Evolutionary conservation across 2,329 filamentous ascomycete species (phyloP).

Genomic region (Nemania sp.): DNA sequence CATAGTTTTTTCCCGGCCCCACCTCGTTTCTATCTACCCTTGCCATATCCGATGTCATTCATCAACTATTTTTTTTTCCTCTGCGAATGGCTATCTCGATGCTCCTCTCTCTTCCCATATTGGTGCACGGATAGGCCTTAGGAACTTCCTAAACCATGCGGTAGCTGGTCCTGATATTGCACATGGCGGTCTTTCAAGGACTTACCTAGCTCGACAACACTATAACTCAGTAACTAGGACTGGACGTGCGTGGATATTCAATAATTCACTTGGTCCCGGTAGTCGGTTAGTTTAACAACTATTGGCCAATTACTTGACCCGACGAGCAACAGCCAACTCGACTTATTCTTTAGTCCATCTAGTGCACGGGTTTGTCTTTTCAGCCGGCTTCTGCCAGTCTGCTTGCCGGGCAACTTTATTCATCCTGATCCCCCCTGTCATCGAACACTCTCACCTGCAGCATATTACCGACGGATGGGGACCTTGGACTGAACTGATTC

Average conservation of each 20-base stretch:
- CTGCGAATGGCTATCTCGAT: conserved; percentile 4
- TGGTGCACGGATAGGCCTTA: conserved; percentile 8
- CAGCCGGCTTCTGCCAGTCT: background rate
- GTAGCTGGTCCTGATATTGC: background rate
- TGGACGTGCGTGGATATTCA: too few relatives aligned
- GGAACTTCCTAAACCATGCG: conserved; percentile 10
- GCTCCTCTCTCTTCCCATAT: conserved; percentile 5
- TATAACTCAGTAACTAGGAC: too few relatives aligned
- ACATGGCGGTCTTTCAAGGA: conserved; percentile 7
- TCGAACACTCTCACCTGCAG: too few relatives aligned
- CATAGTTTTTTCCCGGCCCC: background rate
- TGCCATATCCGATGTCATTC: too few relatives aligned
- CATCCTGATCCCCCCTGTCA: background rate
- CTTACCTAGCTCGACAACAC: background rate
- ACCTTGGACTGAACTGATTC: background rate
- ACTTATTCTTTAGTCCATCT: conserved; percentile 12
- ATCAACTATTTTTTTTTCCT: conserved; percentile 10
- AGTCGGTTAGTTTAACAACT: background rate
- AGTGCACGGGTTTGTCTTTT: conserved; percentile 7
- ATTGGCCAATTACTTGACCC: conserved; percentile 9
- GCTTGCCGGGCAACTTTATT: background rate
- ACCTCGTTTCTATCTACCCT: conserved; percentile 3
- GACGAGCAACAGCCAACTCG: conserved; percentile 10
- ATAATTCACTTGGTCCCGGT: too few relatives aligned
- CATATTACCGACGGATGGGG: background rate